A percentile compares a stretch with the other conserved stretches of the same genome.
Conservation (phyloP, 2,329 filamentous ascomycete genomes). For the Sporothrix luriei region DNA sequence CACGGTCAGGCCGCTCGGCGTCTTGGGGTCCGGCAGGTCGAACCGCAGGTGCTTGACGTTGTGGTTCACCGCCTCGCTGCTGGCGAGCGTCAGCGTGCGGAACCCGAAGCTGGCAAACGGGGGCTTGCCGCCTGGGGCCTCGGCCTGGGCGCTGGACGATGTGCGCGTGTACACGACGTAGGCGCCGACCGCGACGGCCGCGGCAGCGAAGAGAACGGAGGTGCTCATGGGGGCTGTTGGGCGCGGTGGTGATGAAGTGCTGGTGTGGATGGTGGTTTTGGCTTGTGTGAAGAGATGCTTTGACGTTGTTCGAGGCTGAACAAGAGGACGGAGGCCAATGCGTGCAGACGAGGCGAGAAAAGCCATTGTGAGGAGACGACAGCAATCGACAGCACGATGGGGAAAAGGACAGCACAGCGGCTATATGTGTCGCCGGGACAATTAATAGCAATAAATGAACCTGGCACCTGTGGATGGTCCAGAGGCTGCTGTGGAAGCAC, state of each 20-base stretch:
- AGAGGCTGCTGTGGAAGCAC: neutral
- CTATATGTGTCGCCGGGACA: neutral
- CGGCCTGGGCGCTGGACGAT: slow-evolving; percentile 29
- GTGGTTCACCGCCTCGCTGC: slow-evolving; percentile 57
- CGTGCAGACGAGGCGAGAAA: slow-evolving; percentile 11
- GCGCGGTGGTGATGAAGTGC: neutral
- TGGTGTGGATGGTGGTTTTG: neutral
- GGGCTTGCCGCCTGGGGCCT: slow-evolving; percentile 31
- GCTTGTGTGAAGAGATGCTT: neutral
- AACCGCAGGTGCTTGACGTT: slow-evolving; percentile 63
- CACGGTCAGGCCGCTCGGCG: slow-evolving; percentile 53
- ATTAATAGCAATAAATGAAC: neutral
- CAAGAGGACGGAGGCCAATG: slow-evolving; percentile 20
- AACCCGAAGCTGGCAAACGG: slow-evolving; percentile 43
- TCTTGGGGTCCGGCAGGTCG: slow-evolving; percentile 52
- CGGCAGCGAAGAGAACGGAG: slow-evolving; percentile 26
- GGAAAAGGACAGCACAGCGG: slow-evolving; percentile 14
- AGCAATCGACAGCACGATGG: neutral
- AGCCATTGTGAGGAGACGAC: neutral
- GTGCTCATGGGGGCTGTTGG: slow-evolving; percentile 3
- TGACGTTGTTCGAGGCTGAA: neutral
- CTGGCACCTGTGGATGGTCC: neutral
- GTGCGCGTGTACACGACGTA: slow-evolving; percentile 33
- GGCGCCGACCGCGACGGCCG: slow-evolving; percentile 34
- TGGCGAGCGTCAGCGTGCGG: slow-evolving; percentile 54